Evolutionary conservation across 176 grass and related monocot genomes (phyloP), one percentile per base, ranked within the genome.

Genomic region (Calamus simplicifolius): DNA sequence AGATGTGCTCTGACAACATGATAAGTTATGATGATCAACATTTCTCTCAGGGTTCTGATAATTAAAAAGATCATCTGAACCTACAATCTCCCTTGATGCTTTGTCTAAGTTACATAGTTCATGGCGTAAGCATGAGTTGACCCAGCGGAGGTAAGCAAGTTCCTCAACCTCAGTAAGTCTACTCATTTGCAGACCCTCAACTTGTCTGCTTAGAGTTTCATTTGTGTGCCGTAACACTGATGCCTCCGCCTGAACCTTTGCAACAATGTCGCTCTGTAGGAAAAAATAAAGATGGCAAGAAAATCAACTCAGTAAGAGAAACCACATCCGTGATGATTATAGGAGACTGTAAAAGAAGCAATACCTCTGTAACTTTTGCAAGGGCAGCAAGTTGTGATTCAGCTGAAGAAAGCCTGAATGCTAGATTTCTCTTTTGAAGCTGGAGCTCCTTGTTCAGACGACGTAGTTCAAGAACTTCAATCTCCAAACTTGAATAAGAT

Each of bases 71-170:
- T 70, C 64, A 62, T 83, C 66, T 27, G 62, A 60, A 79, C 69
- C 81, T 10, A 52, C 29, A n/a, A 48, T 75, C 85, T 60, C 51
- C 70, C 63, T 73, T 5, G 76, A 57, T 68, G 53, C 68, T 81
- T 98, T 89, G 71, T 98, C 93, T 18, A 88, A 85, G 58, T 81
- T 87, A 76, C 77, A 75, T 18, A 98, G 87, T 60, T 98, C 87
- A 62, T 85, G 93, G 16, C 93, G 81, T 66, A 92, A 77, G 59
- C 93, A 98, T 18, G 93, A 98, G 75, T 98, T 98, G 62, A 98
- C 88, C 93, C 93, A 98, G 1, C 93, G 73, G 67, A 98, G 93
- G 67, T 98, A 98, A 62, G 93, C 93, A 73, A 98, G 93, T 69
- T 98, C 93, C 69, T 98, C 93, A 70, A 98, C 93, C 69, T 98